These are phyloP conservation scores for Mariannaea elegans DNA, from an alignment of 2,329 filamentous ascomycete species.

Conservation along the genomic window DNA sequence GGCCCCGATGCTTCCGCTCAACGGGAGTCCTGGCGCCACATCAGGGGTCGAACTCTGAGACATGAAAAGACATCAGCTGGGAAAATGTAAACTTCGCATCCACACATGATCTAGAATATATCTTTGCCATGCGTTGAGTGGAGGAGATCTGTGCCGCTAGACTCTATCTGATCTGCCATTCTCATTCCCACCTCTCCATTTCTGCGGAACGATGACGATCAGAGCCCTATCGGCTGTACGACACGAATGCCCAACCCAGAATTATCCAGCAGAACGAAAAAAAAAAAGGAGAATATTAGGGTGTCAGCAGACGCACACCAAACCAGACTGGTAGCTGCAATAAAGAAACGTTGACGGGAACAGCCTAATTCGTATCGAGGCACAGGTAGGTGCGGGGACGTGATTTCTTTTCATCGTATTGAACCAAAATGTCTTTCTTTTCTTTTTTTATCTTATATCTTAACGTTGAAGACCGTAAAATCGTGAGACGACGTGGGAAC, in stretches of 20 bases:
- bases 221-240: not conserved
- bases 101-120: slow-evolving; percentile 11
- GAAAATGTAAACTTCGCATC: not conserved
- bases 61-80: slow-evolving; percentile 20
- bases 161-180: not conserved
- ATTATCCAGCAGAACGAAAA: not conserved
- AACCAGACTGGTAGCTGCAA: not conserved
- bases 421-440: slow-evolving; percentile 41
- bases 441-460: slow-evolving; percentile 38
- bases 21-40: not conserved
- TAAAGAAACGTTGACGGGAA: slow-evolving; percentile 6
- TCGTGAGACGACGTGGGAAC: slow-evolving; percentile 37
- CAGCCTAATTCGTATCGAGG: slow-evolving; percentile 22
- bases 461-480: slow-evolving; percentile 42
- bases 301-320: not conserved
- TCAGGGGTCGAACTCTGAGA: slow-evolving; percentile 29
- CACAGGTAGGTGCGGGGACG: slow-evolving; percentile 31
- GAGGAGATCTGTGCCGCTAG: not conserved
- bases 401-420: slow-evolving; percentile 29
- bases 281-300: not conserved
- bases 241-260: not conserved
- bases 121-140: slow-evolving; percentile 6
- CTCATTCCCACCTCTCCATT: not conserved
- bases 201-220: not conserved
- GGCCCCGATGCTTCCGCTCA: not conserved